Evolutionary conservation across 257 asterid species (phyloP).

Genomic region (Solanum chaucha): DNA sequence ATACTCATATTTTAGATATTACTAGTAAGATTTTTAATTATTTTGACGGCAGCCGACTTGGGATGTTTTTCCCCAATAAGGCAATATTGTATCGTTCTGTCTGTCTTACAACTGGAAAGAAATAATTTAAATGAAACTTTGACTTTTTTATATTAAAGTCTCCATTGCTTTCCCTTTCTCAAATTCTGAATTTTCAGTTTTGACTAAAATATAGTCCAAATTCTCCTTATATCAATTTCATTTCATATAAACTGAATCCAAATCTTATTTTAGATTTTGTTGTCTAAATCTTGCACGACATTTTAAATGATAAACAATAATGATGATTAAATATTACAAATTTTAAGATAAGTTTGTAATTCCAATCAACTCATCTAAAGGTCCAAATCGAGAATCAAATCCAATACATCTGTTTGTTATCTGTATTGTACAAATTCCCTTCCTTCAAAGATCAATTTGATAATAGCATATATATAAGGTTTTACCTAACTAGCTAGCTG

Average conservation of each 20-base stretch:
- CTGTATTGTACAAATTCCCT: fast-evolving
- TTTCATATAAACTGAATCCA: neutral
- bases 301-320: neutral
- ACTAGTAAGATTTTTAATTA: neutral
- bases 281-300: neutral
- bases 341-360: neutral
- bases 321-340: neutral
- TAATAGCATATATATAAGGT: neutral
- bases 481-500: no score
- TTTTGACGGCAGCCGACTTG: neutral
- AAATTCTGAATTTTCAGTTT: neutral
- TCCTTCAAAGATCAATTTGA: neutral
- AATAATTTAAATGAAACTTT: neutral
- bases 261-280: neutral
- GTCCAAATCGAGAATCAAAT: neutral
- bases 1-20: neutral
- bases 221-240: no score
- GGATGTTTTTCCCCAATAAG: neutral
- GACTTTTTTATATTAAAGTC: neutral
- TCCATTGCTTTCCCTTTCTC: neutral
- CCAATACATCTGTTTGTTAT: neutral
- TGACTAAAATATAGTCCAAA: neutral
- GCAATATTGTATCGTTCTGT: neutral
- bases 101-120: neutral
- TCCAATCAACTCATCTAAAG: neutral